These are phyloP conservation scores for Umbilicus rupestris DNA, from an alignment of 164 flowering plant genomes.

Conservation along the genomic window DNA sequence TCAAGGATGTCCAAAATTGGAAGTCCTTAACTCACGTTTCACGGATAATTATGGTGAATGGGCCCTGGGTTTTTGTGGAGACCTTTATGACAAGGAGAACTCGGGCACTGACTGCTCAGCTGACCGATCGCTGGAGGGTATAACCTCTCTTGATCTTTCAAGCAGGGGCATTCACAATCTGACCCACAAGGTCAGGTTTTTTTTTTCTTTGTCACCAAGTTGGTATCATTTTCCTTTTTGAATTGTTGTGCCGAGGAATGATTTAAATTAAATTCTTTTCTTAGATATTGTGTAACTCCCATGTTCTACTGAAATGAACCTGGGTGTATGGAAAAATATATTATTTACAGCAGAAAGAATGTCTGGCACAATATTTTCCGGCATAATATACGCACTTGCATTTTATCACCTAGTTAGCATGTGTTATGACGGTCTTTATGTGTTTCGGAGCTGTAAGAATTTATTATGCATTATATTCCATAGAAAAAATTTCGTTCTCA, in stretches of 20 bases:
- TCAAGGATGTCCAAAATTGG: constrained; percentile 46
- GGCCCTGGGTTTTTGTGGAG: constrained; percentile 94
- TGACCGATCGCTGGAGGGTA: constrained; percentile 28
- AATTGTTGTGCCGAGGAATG: too few relatives aligned
- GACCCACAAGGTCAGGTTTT: constrained; percentile 43
- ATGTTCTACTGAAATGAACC: background rate
- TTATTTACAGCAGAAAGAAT: background rate
- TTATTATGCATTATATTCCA: background rate
- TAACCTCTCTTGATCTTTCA: constrained; percentile 78
- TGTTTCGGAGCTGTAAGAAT: background rate
- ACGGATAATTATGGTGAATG: constrained; percentile 60
- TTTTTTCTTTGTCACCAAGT: background rate
- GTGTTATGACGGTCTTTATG: background rate
- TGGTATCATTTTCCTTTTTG: background rate
- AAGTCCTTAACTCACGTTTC: constrained; percentile 70
- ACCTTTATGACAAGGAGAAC: constrained; percentile 52
- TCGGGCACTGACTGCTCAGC: constrained; percentile 22
- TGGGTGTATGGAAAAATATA: background rate
- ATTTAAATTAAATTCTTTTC: background rate
- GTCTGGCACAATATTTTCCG: too few relatives aligned
- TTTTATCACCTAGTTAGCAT: background rate
- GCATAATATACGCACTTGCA: too few relatives aligned
- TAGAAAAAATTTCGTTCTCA: background rate
- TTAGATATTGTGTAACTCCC: background rate
- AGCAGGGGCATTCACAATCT: constrained; percentile 59